phyloP scores from a whole-genome alignment of 805 yeast genomes.

The Metschnikowia orientalis region DNA sequence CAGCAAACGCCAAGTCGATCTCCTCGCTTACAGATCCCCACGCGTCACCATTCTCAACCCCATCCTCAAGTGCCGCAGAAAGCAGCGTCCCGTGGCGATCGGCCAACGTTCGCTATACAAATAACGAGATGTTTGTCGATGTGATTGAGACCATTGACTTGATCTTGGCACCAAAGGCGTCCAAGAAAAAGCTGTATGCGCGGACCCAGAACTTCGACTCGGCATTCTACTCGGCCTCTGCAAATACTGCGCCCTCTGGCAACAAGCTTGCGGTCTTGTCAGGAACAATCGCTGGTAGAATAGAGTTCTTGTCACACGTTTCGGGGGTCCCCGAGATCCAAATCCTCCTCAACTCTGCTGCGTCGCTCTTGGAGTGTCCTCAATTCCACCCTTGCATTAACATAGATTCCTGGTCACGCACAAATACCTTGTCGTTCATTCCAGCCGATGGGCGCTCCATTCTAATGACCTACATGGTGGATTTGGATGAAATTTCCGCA shows the following conservation, averaged over 20 bases:
- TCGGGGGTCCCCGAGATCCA: constrained; percentile 74
- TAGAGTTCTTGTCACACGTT: constrained; percentile 63
- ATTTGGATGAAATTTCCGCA: constrained; percentile 34
- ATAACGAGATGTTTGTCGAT: constrained; percentile 85
- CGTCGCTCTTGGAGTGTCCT: constrained; percentile 51
- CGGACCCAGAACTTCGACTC: constrained; percentile 19
- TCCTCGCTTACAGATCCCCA: constrained; percentile 15
- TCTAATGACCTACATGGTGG: constrained; percentile 60
- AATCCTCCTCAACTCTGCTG: constrained; percentile 45
- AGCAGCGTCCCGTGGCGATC: constrained; percentile 70
- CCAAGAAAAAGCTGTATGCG: constrained; percentile 9
- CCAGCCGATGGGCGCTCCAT: constrained; percentile 85
- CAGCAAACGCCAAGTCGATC: constrained; percentile 21
- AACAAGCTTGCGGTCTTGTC: constrained; percentile 36
- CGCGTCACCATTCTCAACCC: constrained; percentile 5
- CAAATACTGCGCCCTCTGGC: constrained; percentile 11
- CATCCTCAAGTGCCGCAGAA: constrained; percentile 8
- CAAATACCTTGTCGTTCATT: constrained; percentile 56
- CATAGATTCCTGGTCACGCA: constrained; percentile 46
- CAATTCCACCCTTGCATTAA: constrained; percentile 70
- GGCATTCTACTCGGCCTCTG: constrained; percentile 21
- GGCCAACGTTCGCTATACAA: constrained; percentile 61
- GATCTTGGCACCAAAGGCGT: constrained; percentile 32
- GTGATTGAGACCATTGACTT: constrained; percentile 62
- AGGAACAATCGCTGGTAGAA: constrained; percentile 58